Conservation (phyloP, 2,329 filamentous ascomycete genomes). For the Fusarium sp. region DNA sequence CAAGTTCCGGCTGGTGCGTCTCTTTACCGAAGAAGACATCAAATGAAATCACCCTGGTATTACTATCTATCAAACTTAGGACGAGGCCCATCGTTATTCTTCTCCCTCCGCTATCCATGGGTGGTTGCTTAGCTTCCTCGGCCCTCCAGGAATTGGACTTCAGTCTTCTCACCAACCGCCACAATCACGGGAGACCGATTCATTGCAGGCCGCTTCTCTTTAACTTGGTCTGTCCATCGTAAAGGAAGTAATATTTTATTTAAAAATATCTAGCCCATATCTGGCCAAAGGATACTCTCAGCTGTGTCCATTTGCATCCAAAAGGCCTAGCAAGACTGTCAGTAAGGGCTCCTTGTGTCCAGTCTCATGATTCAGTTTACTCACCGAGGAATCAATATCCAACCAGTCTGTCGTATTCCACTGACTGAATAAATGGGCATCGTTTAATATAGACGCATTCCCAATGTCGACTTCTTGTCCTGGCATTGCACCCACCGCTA, state of each 20-base stretch:
- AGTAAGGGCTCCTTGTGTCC: background rate
- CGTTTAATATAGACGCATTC: background rate
- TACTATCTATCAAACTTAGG: background rate
- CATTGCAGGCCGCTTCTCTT: background rate
- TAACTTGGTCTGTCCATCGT: background rate
- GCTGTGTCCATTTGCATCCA: background rate
- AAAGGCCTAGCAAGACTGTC: background rate
- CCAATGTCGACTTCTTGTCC: background rate
- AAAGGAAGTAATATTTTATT: background rate
- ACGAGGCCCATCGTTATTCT: background rate
- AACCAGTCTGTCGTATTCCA: slow-evolving; percentile 37
- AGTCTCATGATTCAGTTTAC: background rate
- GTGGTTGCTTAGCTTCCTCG: background rate
- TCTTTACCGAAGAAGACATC: background rate
- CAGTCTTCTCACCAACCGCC: background rate
- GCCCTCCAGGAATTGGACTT: background rate
- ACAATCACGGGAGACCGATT: background rate
- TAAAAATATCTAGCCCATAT: background rate
- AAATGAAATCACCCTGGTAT: background rate
- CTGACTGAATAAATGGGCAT: slow-evolving; percentile 23
- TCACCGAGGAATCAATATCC: slow-evolving; percentile 34
- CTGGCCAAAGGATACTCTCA: background rate
- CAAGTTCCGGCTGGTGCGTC: background rate
- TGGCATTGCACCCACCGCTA: background rate
- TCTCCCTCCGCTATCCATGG: background rate